Conservation (phyloP, 2,329 filamentous ascomycete genomes). For the Oidium heveae region DNA sequence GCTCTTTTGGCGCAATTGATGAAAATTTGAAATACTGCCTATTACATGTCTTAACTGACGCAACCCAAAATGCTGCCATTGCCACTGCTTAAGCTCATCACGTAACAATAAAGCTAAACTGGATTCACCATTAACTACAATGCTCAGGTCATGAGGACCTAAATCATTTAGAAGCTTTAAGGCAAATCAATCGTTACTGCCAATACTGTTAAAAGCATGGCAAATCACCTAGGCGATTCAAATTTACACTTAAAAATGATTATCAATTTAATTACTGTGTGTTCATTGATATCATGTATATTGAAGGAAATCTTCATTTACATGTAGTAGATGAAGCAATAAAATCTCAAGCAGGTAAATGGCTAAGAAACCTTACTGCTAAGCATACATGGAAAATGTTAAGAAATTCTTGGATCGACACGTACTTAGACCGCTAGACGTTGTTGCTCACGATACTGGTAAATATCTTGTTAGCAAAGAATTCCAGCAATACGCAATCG, state of each 20-base stretch:
- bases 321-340: constrained; percentile 1
- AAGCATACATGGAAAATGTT: constrained; percentile 1
- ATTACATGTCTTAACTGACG: no score
- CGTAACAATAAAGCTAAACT: no score
- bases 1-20: no score
- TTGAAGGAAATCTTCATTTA: neutral
- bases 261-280: constrained; percentile 1
- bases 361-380: neutral
- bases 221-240: neutral
- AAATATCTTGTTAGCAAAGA: constrained; percentile 1
- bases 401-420: constrained; percentile 2
- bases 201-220: neutral
- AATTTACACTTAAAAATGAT: constrained; percentile 1
- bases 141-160: neutral
- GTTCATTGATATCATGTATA: neutral
- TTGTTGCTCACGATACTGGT: neutral
- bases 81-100: no score
- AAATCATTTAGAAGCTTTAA: neutral
- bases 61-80: no score
- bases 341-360: constrained; percentile 2
- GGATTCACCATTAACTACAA: no score
- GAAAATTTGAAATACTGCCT: no score
- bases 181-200: neutral
- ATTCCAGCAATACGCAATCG: constrained; percentile 1
- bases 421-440: neutral